Base-by-base conservation (phyloP, 2,329 filamentous ascomycete species). In the Canariomyces notabilis region DNA sequence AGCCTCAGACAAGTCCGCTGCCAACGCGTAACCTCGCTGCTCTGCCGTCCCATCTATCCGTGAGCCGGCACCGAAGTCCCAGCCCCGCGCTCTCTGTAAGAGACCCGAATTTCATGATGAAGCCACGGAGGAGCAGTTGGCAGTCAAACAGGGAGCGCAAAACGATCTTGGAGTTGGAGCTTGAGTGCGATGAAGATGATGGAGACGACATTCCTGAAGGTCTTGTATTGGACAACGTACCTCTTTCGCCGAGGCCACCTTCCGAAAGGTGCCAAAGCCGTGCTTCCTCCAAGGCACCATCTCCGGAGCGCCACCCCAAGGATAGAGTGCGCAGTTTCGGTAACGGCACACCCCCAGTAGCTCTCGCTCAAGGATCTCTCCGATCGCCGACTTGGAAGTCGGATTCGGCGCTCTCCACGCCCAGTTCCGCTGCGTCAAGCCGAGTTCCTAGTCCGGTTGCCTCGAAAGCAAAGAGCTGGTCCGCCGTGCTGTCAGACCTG, bases 201-300 rank as follows among this genome's bases (percentile, higher is more conserved):
- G 82, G 80, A 44, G 85, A 89, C 59, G 80, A 87, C 47, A 83
- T 93, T 22, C 87, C 87, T 0, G 86, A 90, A 20, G 86, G 87
- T 44, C 77, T 87, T 19, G 76, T 89, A 42, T 76, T 93, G 37
- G 86, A 88, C 67, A 93, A 93, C 54, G 83, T 93, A 2, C 87
- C 87, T 5, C 80, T 93, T 37, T 90, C 87, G 0, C 87, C 87
- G n/a, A 74, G 81, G 2, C 80, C 80, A 2, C 69, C 70, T 1
- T 69, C 69, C 19, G 78, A 83, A 51, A 72, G 81, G 14, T 66
- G 74, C 0, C 69, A 69, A 6, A 83, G 76, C 59, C 68, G 71
- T 32, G 69, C 76, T 1, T 61, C 71, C 2, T 82, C 80, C 1
- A 67, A 74, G 5, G 70, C 74, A 0, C 70, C 74, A 3, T 80